phyloP scores from a whole-genome alignment of 805 yeast genomes.

The Saccharomycopsis sp. region DNA sequence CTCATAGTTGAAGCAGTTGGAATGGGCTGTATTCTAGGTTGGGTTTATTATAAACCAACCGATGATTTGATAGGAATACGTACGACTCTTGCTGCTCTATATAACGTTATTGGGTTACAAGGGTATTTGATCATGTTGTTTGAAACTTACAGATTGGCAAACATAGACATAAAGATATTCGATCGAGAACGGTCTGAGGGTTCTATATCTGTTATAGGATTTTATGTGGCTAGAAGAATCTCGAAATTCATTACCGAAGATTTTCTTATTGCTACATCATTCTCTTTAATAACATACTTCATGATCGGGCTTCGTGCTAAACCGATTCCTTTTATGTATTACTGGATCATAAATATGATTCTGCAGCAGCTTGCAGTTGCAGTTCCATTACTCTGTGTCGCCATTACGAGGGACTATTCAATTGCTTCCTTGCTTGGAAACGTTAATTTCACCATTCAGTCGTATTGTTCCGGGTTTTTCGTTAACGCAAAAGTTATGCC shows the following conservation, averaged over 20 bases:
- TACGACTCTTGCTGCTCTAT: conserved; percentile 46
- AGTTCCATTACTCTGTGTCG: conserved; percentile 44
- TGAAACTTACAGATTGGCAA: conserved; percentile 53
- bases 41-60: conserved; percentile 67
- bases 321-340: conserved; percentile 51
- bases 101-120: conserved; percentile 47
- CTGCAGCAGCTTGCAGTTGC: conserved; percentile 51
- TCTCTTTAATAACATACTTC: conserved; percentile 59
- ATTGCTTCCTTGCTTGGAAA: conserved; percentile 57
- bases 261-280: conserved; percentile 51
- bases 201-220: conserved; percentile 61
- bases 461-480: conserved; percentile 77
- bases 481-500: conserved; percentile 70
- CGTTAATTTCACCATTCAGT: conserved; percentile 60
- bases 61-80: conserved; percentile 58
- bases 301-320: conserved; percentile 64
- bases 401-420: conserved; percentile 55
- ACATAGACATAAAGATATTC: conserved; percentile 45
- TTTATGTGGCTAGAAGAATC: conserved; percentile 56
- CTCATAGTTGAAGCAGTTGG: conserved; percentile 41
- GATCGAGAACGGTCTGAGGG: conserved; percentile 69
- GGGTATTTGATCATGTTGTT: conserved; percentile 50
- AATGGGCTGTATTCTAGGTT: conserved; percentile 61
- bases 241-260: conserved; percentile 67
- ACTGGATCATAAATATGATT: conserved; percentile 52